Evolutionary conservation across 768 basidiomycete genomes (phyloP), one percentile per base, ranked within the genome.

Genomic region (Thelephora aurantiotincta): DNA sequence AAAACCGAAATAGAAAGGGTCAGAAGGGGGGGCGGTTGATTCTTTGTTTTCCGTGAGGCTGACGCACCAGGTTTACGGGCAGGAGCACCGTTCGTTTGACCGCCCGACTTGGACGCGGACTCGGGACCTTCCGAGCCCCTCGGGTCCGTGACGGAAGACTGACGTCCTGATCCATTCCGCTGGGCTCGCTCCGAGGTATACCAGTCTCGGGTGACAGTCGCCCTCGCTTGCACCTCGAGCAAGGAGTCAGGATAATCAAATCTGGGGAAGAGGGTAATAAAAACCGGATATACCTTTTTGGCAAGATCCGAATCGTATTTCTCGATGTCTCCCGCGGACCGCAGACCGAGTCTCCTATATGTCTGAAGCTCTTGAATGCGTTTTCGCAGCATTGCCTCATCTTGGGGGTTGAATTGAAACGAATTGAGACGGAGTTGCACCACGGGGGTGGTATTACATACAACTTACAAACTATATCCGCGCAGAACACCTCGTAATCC

Each of bases 331-430:
- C 80, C 80, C 6, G 78, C 64, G 1, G 84, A 85, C 2, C 79
- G 80, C 22, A 99, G 66, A 0, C 94, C 96, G 59, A 88, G 75
- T 33, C 83, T 74, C 6, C 94, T 80, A 61, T 89, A 94, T 44
- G 83, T 78, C 58, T 99, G 94, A 19, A 99, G 68, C 55, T 98
- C 92, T 53, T 82, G 75, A 58, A 98, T 94, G 35, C 82, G 74
- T 61, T 89, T 90, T 14, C 93, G 77, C 6, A 99, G 69, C 47
- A 83, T 70, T 3, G 84, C 76, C 63, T 98, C 94, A 55, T 94
- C 93, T 97, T 35, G 51, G 7, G 38, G 37, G 38, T 42, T 50
- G 20, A 35, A 11, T 4, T 33, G 14, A 26, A 44, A 13, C 22
- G 50, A 34, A 13, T 16, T 16, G 35, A 44, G 34, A 46, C 46